Evolutionary conservation across 805 yeast genomes (phyloP), one percentile per base, ranked within the genome.

Genomic region (Kuraishia capsulata): DNA sequence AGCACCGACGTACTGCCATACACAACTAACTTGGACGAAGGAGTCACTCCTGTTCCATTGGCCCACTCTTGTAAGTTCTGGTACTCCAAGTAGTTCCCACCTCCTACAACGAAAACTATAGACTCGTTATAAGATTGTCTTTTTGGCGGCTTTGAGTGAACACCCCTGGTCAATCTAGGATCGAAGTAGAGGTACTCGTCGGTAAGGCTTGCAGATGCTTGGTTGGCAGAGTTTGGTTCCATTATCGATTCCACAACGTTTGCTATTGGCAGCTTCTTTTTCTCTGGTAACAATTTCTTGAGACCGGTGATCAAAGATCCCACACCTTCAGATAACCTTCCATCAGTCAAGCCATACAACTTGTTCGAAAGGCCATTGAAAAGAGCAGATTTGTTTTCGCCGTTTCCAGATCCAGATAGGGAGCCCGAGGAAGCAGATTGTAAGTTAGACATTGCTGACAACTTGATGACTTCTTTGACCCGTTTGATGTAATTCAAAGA

Each of bases 51-150:
- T 30, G 44, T 36, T 6, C 47, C 44, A 37, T 53, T 59, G 30
- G 67, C 64, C 94, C 96, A 89, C 57, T 89, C 96, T 58, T 86
- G 95, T 52, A 92, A 71, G 53, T 90, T 90, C 42, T 89, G 94
- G 56, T 90, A 92, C 62, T 92, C 99, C 44, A 85, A 64, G 56
- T 88, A 92, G 59, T 86, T 89, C 35, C 97, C 97, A 26, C 98
- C 98, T 20, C 98, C 99, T 40, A 92, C 89, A 38, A 89, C 86
- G 57, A 92, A 92, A 17, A 92, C 95, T 36, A 86, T 64, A 2
- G 94, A 77, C 47, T 87, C 92, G 42, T 77, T 78, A 57, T 85
- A 87, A 9, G 80, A 65, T 47, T 81, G 84, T 53, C 95, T 76
- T 57, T 78, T 82, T 29, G 97, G 97, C 28, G 89, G 90, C 49